Evolutionary conservation across 2,329 filamentous ascomycete species (phyloP).

Genomic region (Exophiala alcalophila): DNA sequence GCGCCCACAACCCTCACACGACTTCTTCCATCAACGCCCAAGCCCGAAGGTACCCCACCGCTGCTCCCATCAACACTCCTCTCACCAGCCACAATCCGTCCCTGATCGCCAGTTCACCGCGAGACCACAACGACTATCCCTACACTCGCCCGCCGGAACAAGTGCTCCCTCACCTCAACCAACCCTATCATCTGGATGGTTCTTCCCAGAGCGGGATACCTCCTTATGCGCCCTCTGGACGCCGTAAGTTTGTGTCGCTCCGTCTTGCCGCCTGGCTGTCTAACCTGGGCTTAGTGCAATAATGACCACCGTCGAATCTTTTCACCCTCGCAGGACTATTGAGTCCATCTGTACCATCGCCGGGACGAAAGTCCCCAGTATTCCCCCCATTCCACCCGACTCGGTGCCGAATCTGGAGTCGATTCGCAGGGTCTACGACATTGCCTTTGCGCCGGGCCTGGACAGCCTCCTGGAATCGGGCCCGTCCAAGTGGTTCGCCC

Average conservation of each 20-base stretch:
- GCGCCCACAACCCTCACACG: conserved; percentile 35
- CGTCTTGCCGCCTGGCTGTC: conserved; percentile 3
- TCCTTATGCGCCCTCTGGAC: conserved; percentile 23
- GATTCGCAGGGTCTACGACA: conserved; percentile 68
- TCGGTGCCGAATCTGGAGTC: conserved; percentile 58
- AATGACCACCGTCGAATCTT: conserved; percentile 20
- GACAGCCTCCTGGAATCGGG: conserved; percentile 73
- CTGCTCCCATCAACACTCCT: conserved; percentile 23
- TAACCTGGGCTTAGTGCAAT: conserved; percentile 20
- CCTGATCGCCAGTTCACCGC: conserved; percentile 23
- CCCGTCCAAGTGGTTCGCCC: conserved; percentile 65
- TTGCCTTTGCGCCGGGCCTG: conserved; percentile 71
- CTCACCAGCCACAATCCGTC: conserved; percentile 19
- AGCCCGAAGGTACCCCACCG: conserved; percentile 12
- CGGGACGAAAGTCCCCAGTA: conserved; percentile 38
- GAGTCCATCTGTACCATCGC: conserved; percentile 68
- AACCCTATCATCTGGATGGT: conserved; percentile 29
- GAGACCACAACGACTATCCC: conserved; percentile 25
- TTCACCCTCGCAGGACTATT: conserved; percentile 53
- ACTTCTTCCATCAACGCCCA: conserved; percentile 22
- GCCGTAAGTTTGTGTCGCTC: conserved; percentile 17
- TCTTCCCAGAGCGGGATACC: conserved; percentile 17
- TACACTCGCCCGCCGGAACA: conserved; percentile 27
- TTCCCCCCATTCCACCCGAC: conserved; percentile 57
- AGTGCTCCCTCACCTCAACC: conserved; percentile 27